These are phyloP conservation scores for Pseudogymnoascus sp. DNA, from an alignment of 2,329 filamentous ascomycete species.

Conservation along the genomic window DNA sequence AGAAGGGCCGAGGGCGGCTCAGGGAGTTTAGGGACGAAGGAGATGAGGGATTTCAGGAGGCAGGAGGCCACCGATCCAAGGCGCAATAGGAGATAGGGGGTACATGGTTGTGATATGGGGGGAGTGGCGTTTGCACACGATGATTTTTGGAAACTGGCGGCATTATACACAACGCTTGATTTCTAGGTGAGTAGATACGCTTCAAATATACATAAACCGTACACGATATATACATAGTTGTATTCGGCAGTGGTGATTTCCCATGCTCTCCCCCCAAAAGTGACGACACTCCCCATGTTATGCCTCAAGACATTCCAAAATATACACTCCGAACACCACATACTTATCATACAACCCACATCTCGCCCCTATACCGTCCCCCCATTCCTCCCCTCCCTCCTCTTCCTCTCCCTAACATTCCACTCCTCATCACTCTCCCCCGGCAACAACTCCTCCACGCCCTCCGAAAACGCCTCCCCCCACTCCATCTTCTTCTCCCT, in stretches of 20 bases:
- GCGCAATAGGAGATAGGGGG: constrained; percentile 36
- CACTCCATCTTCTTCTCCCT: constrained; percentile 52
- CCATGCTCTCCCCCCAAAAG: not conserved
- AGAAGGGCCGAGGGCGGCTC: constrained; percentile 72
- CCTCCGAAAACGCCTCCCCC: constrained; percentile 26
- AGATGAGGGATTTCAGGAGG: constrained; percentile 75
- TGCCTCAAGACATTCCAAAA: not conserved
- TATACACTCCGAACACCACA: constrained; percentile 3
- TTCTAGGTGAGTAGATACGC: not conserved
- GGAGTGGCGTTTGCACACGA: not conserved
- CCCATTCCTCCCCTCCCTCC: constrained; percentile 15
- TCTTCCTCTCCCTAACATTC: constrained; percentile 23
- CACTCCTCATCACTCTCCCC: constrained; percentile 35
- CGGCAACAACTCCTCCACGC: constrained; percentile 30
- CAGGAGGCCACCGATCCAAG: constrained; percentile 76
- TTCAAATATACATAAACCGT: constrained; percentile 6
- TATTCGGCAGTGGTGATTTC: not conserved
- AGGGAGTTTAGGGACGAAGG: constrained; percentile 84
- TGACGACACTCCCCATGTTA: not conserved
- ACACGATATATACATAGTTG: not conserved
- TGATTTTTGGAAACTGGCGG: constrained; percentile 5
- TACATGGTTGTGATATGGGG: not conserved
- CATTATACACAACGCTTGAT: not conserved
- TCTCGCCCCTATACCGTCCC: constrained; percentile 4
- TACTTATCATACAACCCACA: not conserved